Evolutionary conservation across 208 protist species (phyloP).

Genomic region (Lotmaria passim): DNA sequence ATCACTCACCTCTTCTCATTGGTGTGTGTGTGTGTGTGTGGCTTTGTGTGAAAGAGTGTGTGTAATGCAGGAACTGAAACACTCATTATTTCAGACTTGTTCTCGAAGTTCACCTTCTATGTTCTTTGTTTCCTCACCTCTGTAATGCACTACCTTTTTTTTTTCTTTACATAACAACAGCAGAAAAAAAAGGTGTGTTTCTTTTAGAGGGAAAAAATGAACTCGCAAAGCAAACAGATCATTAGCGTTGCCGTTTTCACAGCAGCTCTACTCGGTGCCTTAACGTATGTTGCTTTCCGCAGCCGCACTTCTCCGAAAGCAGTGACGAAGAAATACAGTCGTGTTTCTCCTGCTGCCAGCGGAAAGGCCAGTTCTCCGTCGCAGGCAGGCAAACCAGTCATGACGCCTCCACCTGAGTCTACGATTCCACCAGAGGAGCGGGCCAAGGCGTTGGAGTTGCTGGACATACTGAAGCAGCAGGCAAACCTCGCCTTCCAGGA

Average conservation of each 20-base stretch:
- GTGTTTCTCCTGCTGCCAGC: neutral
- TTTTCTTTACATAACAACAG: neutral
- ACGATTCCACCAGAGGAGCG: conserved; percentile 27
- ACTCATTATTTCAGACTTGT: too few species aligned
- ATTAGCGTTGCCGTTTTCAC: neutral
- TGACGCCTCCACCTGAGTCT: conserved; percentile 32
- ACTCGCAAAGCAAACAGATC: neutral
- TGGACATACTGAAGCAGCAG: conserved; percentile 53
- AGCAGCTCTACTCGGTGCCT: conserved; percentile 24
- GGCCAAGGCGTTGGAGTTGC: conserved; percentile 46
- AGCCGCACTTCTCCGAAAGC: neutral
- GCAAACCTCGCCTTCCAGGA: conserved; percentile 72
- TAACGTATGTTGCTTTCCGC: conserved; percentile 17
- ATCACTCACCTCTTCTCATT: too few species aligned
- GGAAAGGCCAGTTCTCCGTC: neutral
- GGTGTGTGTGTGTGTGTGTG: too few species aligned
- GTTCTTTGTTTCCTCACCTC: neutral
- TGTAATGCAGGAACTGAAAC: too few species aligned
- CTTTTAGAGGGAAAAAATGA: neutral
- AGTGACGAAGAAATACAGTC: neutral
- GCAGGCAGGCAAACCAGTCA: neutral
- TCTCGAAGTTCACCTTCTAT: too few species aligned
- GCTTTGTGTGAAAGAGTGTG: too few species aligned
- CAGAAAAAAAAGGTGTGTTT: too few species aligned
- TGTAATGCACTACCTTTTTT: neutral